These are phyloP conservation scores for Talaromyces sp. DNA, from an alignment of 2,329 filamentous ascomycete genomes.

Conservation along the genomic window DNA sequence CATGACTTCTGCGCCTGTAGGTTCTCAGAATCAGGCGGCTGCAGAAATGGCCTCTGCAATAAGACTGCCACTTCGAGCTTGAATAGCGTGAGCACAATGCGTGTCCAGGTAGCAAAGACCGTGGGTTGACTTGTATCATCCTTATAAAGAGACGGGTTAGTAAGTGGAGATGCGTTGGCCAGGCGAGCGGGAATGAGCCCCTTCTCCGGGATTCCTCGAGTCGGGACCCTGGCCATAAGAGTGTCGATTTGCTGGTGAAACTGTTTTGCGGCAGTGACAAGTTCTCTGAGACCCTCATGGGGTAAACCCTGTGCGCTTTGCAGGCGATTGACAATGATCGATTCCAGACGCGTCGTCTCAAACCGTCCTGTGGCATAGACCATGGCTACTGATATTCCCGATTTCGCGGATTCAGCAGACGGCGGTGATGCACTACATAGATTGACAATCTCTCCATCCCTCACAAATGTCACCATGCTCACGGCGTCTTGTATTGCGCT, in stretches of 20 bases:
- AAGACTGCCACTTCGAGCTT: not conserved
- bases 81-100: not conserved
- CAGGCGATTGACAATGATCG: not conserved
- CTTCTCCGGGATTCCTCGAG: not conserved
- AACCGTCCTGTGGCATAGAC: slow-evolving; percentile 7
- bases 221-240: not conserved
- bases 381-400: slow-evolving; percentile 4
- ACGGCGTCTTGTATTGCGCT: not conserved
- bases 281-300: not conserved
- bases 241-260: not conserved
- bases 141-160: not conserved
- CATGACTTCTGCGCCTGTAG: not conserved
- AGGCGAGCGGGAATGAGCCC: not conserved
- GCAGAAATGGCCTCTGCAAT: not conserved
- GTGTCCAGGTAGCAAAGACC: not conserved
- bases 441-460: not conserved
- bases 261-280: not conserved
- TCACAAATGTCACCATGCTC: not conserved
- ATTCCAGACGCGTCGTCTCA: not conserved
- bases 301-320: not conserved
- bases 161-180: not conserved
- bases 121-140: not conserved
- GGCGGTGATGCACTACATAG: not conserved
- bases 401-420: not conserved
- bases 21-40: not conserved